Conservation (phyloP, 768 basidiomycete species). For the Lentinula raphanica region DNA sequence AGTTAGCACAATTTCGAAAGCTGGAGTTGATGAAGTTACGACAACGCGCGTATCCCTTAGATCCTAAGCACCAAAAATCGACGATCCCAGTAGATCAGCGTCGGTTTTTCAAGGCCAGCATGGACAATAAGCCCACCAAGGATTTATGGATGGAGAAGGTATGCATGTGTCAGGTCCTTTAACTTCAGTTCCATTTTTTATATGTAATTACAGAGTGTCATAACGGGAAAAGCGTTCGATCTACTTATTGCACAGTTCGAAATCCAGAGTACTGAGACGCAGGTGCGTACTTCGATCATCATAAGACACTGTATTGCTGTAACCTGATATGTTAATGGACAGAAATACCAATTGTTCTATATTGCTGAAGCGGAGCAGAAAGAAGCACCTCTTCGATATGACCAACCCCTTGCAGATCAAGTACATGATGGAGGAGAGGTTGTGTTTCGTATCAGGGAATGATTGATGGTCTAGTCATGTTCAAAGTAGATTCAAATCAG, state of each 20-base stretch:
- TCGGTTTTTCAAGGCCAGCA: constrained; percentile 46
- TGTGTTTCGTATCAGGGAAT: not conserved
- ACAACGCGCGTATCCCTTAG: constrained; percentile 59
- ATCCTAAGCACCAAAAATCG: constrained; percentile 49
- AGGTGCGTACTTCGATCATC: not conserved
- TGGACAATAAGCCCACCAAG: constrained; percentile 30
- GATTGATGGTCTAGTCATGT: too few species aligned
- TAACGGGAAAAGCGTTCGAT: constrained; percentile 62
- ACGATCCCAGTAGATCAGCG: constrained; percentile 50
- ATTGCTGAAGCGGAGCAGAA: not conserved
- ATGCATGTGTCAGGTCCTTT: constrained; percentile 9
- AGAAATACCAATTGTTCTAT: constrained; percentile 13
- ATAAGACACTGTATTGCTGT: not conserved
- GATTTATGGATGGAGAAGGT: constrained; percentile 75
- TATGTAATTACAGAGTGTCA: constrained; percentile 35
- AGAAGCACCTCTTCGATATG: not conserved
- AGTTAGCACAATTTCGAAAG: constrained; percentile 48
- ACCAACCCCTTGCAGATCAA: not conserved
- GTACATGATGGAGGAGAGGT: constrained; percentile 1
- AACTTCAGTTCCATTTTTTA: constrained; percentile 7
- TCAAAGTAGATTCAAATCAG: too few species aligned
- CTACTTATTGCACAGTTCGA: constrained; percentile 35
- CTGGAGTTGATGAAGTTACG: constrained; percentile 72
- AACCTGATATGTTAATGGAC: not conserved
- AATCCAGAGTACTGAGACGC: not conserved